Conservation (phyloP, 2,329 filamentous ascomycete genomes). For the Myrmaecium sp. region DNA sequence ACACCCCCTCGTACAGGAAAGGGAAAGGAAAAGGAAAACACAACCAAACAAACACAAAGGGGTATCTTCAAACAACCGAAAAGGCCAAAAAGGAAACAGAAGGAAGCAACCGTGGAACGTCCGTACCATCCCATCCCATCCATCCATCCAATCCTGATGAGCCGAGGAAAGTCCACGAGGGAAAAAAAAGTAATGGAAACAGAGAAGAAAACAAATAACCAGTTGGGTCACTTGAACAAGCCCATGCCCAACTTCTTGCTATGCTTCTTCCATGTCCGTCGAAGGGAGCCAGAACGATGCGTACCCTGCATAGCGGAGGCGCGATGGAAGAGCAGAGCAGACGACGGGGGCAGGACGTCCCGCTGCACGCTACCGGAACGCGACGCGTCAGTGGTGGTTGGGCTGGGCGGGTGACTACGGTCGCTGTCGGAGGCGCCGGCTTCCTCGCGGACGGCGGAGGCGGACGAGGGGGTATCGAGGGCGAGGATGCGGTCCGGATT, state of each 20-base stretch:
- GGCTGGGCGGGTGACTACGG: not conserved
- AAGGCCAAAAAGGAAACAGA: not conserved
- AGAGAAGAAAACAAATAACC: not conserved
- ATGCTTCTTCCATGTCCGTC: not conserved
- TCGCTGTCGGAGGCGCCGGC: not conserved
- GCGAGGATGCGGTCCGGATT: constrained; percentile 4
- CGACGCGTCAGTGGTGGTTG: not conserved
- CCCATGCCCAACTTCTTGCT: not conserved
- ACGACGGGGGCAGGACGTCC: no score
- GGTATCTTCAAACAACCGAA: not conserved
- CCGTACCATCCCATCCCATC: not conserved
- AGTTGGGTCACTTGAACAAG: not conserved
- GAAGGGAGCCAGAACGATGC: no score
- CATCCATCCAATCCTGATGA: not conserved
- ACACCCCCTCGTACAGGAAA: no score
- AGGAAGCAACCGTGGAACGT: not conserved
- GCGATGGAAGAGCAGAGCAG: no score
- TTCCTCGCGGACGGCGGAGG: not conserved
- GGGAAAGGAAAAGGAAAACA: no score
- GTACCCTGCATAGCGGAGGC: no score
- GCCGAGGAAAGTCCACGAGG: not conserved
- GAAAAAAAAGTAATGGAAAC: not conserved
- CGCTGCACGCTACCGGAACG: not conserved
- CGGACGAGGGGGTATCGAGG: not conserved
- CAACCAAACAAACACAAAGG: not conserved